A percentile compares a stretch with the other conserved stretches of the same genome.
phyloP scores from a whole-genome alignment of 78 protist species.

The Dictyostelium firmibasis region DNA sequence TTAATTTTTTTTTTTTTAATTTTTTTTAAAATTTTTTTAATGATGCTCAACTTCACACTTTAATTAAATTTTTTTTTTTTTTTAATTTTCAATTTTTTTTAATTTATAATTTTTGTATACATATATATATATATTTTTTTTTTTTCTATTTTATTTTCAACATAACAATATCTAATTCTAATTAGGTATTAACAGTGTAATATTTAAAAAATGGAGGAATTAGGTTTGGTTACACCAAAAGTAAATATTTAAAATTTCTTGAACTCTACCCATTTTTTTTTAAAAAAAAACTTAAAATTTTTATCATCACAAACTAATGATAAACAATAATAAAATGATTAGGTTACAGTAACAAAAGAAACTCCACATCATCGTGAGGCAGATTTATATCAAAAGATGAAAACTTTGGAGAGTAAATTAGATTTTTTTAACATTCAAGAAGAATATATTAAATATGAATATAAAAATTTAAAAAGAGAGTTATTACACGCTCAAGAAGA shows the following conservation, averaged over 20 bases:
- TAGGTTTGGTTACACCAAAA: conserved; percentile 37
- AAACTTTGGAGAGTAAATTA: conserved; percentile 89
- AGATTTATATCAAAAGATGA: conserved; percentile 85
- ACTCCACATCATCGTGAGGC: not conserved
- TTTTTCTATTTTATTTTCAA: not conserved
- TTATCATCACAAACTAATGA: not conserved
- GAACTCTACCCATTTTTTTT: not conserved
- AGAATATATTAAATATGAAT: conserved; percentile 97
- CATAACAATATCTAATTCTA: not conserved
- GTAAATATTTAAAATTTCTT: not conserved
- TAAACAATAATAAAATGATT: not conserved
- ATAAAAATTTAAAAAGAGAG: conserved; percentile 95
- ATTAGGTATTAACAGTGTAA: not conserved
- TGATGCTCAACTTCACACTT: not conserved
- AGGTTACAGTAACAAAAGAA: not conserved
- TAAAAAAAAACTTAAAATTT: no score
- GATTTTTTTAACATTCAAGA: conserved; percentile 94
- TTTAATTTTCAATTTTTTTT: not conserved
- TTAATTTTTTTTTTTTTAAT: no score
- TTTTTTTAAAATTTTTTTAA: no score
- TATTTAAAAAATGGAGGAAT: conserved; percentile 54
- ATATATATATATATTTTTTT: not conserved
- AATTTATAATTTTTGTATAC: not conserved
- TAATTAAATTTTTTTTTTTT: not conserved
- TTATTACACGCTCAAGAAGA: conserved; percentile 98